Evolutionary conservation across 179 eudicot genomes (phyloP), one percentile per base, ranked within the genome.

Genomic region (Silene noctiflora): DNA sequence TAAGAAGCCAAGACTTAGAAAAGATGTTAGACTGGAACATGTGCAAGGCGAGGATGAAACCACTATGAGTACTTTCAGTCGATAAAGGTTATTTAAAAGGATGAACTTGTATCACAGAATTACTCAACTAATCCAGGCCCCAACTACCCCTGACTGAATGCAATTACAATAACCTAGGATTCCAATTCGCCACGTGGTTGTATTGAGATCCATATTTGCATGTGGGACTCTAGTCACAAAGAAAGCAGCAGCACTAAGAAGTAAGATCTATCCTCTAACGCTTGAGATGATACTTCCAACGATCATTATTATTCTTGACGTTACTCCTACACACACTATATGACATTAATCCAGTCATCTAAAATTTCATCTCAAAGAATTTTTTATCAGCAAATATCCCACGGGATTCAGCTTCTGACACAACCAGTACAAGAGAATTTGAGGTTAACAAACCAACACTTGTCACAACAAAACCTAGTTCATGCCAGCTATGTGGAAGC

Each of bases 41-140:
- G 24, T 84, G 85, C 81, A 73, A 71, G 69, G 55, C 77, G 87
- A 84, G 83, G 69, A 29, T 76, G 87, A 79, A 79, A 67, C 81
- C 87, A 84, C 81, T 67, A 79, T 59, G 62, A 29, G 22, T 60
- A 55, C 53, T 71, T 66, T 71, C n/a, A 44, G 72, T 72, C 42
- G 21, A 33, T 72, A 55, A 20, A 35, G 33, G 35, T 46, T 9
- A 58, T 19, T 59, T 2, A 76, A 69, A 71, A 72, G 78, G 76
- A 75, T 31, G 31, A 78, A 51, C 69, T 56, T 67, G 67, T 76
- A 78, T 51, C 76, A 78, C 77, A 69, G 72, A 62, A 76, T 58
- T 55, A 75, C 65, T 76, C 75, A 77, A 67, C 67, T 75, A 21
- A 67, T 59, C 70, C 75, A 79, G 56, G 74, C 42, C 53, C 19